A percentile compares a stretch with the other conserved stretches of the same genome.
phyloP scores from a whole-genome alignment of 306 rosid species.

The Castanopsis chinensis region DNA sequence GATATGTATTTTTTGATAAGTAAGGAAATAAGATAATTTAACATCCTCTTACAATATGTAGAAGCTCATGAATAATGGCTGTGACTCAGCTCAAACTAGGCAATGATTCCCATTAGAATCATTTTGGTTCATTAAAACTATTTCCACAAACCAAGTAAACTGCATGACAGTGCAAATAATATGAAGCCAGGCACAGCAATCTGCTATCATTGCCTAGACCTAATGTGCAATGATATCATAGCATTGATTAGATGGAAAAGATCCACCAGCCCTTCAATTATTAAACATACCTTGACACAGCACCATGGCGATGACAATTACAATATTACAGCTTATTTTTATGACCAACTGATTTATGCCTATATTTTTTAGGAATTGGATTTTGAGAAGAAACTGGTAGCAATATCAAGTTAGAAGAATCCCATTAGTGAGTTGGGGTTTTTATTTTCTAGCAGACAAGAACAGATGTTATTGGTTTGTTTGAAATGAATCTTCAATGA shows the following conservation, averaged over 20 bases:
- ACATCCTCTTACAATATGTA: too few relatives aligned
- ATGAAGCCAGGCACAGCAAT: too few relatives aligned
- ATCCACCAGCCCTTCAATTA: neutral
- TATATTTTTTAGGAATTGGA: neutral
- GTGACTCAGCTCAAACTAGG: too few relatives aligned
- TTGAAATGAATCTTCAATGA: too few relatives aligned
- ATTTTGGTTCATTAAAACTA: neutral
- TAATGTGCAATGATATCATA: neutral
- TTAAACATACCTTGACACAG: neutral
- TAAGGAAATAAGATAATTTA: too few relatives aligned
- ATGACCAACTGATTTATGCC: neutral
- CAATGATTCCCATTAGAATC: neutral
- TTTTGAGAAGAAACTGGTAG: neutral
- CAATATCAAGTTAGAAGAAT: neutral
- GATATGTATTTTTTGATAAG: too few relatives aligned
- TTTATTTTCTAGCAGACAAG: neutral
- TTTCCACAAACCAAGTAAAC: neutral
- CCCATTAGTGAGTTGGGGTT: neutral
- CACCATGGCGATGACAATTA: neutral
- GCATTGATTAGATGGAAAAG: neutral
- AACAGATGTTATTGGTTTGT: neutral
- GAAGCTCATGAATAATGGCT: too few relatives aligned
- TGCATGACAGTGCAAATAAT: neutral
- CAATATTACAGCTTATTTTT: neutral
- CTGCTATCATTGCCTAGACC: neutral